Base-by-base conservation (phyloP, 2,329 filamentous ascomycete genomes). In the Aspergillus piperis region DNA sequence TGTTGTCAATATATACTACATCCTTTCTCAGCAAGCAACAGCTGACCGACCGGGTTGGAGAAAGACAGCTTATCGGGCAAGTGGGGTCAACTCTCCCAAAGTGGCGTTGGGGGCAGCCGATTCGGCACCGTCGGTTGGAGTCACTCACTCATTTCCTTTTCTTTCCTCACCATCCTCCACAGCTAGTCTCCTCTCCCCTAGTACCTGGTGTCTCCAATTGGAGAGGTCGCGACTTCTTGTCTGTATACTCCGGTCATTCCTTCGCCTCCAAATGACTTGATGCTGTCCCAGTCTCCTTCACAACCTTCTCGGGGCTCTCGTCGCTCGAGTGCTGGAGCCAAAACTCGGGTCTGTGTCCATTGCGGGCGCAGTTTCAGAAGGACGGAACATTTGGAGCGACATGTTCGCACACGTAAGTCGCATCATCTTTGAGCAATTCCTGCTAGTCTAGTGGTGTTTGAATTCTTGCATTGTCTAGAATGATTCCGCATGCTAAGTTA, bases 351-450 rank as follows among this genome's bases (percentile, higher is more conserved):
- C 52, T 75, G 72, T 62, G 56, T 67, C 47, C 72, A 75, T 65
- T 75, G 72, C 52, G 72, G 72, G 54, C 71, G 72, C 44, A 70
- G 60, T 23, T 75, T 75, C 63, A 67, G 72, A 54, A 68, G 72
- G 23, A 75, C 72, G 3, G 72, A 75, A 41, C 72, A 75, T 66
- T 66, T 75, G 50, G 72, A 75, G 69, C 71, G 72, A 36, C 72
- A 75, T 65, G 68, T 75, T 44, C 71, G 72, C 60, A 75, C 72
- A 30, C 72, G 72, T 75, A 70, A 66, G 71, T 60, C 15, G 32
- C 25, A 30, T 21, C 23, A 5, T 15, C 41, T 27, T 27, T 27
- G 25, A 11, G 11, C 51, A 15, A 19, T n/a, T 39, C 30, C 30
- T 21, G 41, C 41, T 27, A 19, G 21, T 8, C 15, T 8, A 17